Evolutionary conservation across 768 basidiomycete species (phyloP), one percentile per base, ranked within the genome.

Genomic region (Hydnum rufescens): DNA sequence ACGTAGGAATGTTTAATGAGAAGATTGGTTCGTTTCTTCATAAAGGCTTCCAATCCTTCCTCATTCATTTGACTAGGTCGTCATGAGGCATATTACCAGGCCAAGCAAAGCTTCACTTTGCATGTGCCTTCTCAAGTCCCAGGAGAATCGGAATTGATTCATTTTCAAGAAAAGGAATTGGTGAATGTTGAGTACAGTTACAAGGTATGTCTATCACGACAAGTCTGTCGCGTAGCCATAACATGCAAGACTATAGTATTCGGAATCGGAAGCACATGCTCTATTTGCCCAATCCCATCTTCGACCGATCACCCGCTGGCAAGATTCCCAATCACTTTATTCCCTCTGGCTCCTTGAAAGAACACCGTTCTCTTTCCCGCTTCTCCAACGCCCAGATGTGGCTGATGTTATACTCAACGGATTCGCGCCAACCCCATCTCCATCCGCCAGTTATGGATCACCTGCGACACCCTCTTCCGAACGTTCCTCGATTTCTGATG

Each of bases 271-370:
- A 58, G 76, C 76, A 0, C 72, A 74, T 53, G 62, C 67, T 0
- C 69, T 97, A 29, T 95, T 97, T 62, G 63, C 74, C 0, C 68
- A 76, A 25, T 74, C 80, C 3, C 76, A 84, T 52, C 68, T 99
- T n/a, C 75, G 92, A 3, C 77, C 86, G 4, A 71, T 97, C 44
- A 77, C 87, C 58, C 74, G 80, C 29, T 99, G 90, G 93, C 76
- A 70, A 34, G 88, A 93, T 59, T 71, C 70, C 49, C 68, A 72
- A 28, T 67, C 72, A 23, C 73, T 72, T 46, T 93, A 90, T 63
- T 82, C 84, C 1, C 68, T 97, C 28, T 96, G 87, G 84, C 73
- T 39, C 19, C 19, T 39, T 8, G 34, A 19, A 19, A n/a, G n/a
- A n/a, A n/a, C n/a, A n/a, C n/a, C n/a, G n/a, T n/a, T n/a, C n/a